Evolutionary conservation across 306 rosid genomes (phyloP).

Genomic region (Begonia loranthoides): DNA sequence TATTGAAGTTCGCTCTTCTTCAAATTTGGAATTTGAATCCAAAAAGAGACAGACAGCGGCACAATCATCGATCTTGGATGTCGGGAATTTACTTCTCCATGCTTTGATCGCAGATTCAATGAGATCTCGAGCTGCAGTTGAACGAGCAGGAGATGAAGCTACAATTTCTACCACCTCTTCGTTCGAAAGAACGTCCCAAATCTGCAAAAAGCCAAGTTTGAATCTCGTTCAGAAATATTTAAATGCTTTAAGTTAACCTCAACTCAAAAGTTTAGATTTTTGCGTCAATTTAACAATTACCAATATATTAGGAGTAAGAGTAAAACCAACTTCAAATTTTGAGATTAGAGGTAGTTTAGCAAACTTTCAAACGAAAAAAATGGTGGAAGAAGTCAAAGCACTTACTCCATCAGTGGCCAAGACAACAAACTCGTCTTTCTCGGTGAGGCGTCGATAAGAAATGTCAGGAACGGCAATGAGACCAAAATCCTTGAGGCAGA

Average conservation of each 20-base stretch:
- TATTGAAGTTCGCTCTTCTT: slow-evolving; percentile 22
- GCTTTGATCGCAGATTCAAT: slow-evolving; percentile 79
- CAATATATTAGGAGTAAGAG: too few species aligned
- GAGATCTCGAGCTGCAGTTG: slow-evolving; percentile 60
- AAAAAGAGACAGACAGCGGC: slow-evolving; percentile 85
- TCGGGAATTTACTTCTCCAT: slow-evolving; percentile 79
- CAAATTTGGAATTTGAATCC: slow-evolving; percentile 30
- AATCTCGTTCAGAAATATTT: too few species aligned
- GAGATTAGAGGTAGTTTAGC: neutral
- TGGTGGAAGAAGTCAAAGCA: slow-evolving; percentile 2
- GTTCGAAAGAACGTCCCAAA: slow-evolving; percentile 96
- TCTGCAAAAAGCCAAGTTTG: slow-evolving; percentile 23
- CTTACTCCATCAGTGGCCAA: slow-evolving; percentile 95
- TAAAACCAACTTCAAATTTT: slow-evolving; percentile 8
- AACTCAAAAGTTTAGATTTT: too few species aligned
- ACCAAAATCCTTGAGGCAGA: slow-evolving; percentile 94
- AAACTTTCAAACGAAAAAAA: neutral
- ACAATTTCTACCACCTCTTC: slow-evolving; percentile 83
- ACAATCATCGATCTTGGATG: slow-evolving; percentile 83
- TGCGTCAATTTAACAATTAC: too few species aligned
- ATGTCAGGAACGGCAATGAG: slow-evolving; percentile 85
- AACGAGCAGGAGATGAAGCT: slow-evolving; percentile 47
- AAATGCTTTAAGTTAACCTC: too few species aligned
- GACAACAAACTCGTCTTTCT: slow-evolving; percentile 68
- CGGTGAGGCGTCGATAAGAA: slow-evolving; percentile 45